Percentiles rank a stretch among this genome's conserved stretches.
phyloP scores from a whole-genome alignment of 441 rosid species.

The Adansonia gregorii region DNA sequence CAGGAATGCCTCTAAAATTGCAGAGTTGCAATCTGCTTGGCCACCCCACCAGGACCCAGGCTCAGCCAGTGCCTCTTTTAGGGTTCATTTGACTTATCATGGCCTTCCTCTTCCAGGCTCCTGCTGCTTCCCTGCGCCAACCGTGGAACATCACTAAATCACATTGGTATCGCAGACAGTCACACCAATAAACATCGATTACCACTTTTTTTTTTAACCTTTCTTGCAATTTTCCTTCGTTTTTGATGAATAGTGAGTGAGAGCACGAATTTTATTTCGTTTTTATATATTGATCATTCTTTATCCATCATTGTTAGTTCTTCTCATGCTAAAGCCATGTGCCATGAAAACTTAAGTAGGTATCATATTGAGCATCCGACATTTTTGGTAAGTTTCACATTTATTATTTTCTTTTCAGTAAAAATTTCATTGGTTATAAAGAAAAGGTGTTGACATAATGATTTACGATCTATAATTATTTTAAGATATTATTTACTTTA shows the following conservation, averaged over 20 bases:
- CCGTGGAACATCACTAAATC: background rate
- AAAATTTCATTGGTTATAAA: background rate
- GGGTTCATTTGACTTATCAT: background rate
- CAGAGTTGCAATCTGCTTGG: constrained; percentile 25
- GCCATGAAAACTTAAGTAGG: background rate
- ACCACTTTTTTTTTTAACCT: background rate
- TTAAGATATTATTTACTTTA: no score
- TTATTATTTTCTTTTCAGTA: background rate
- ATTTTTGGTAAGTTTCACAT: background rate
- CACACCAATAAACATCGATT: no score
- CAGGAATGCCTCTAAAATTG: background rate
- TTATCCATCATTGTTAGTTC: background rate
- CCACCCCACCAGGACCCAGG: background rate
- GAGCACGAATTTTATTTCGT: background rate
- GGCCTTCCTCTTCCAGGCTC: no score
- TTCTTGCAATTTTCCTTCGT: background rate
- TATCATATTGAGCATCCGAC: background rate
- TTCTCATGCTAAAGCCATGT: background rate
- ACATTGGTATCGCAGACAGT: background rate
- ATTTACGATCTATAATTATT: no score
- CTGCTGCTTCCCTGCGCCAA: background rate
- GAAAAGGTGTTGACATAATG: no score
- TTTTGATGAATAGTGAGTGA: no score
- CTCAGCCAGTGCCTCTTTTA: background rate
- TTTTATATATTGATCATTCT: background rate